Evolutionary conservation across 495 filamentous ascomycete species (phyloP).

Genomic region (Neurospora sp.): DNA sequence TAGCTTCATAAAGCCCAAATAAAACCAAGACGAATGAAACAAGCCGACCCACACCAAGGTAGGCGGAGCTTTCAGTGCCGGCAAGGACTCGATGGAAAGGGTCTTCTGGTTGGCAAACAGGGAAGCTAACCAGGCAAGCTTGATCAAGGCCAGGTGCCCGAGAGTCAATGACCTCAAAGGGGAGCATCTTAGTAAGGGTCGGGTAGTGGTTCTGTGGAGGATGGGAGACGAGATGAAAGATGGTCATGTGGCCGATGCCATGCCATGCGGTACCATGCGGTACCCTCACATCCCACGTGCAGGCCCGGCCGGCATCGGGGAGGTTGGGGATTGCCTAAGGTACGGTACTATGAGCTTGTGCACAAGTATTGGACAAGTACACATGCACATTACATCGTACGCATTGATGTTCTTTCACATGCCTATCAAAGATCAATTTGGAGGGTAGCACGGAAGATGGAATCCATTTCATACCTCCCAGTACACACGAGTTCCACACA

Average conservation of each 20-base stretch:
- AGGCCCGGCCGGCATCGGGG: neutral
- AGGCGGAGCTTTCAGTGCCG: neutral
- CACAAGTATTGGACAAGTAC: neutral
- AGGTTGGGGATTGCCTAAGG: neutral
- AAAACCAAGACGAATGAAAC: neutral
- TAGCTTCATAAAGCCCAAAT: too few species aligned
- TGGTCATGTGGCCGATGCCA: neutral
- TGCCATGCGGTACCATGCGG: neutral
- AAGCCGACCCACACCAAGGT: neutral
- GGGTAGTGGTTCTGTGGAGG: too few species aligned
- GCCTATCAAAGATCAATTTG: neutral
- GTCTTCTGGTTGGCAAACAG: neutral
- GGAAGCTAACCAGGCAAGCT: neutral
- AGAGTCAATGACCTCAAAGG: too few species aligned
- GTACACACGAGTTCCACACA: neutral
- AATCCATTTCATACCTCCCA: neutral
- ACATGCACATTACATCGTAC: neutral
- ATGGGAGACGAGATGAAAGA: neutral
- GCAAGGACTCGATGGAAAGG: neutral
- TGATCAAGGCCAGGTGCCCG: neutral
- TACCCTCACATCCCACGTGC: neutral
- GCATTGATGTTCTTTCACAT: too few species aligned
- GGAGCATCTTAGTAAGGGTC: too few species aligned
- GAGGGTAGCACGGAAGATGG: neutral
- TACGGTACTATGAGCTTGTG: neutral